Conservation (phyloP, 1,284 basidiomycete species). For the Athelia sp. region DNA sequence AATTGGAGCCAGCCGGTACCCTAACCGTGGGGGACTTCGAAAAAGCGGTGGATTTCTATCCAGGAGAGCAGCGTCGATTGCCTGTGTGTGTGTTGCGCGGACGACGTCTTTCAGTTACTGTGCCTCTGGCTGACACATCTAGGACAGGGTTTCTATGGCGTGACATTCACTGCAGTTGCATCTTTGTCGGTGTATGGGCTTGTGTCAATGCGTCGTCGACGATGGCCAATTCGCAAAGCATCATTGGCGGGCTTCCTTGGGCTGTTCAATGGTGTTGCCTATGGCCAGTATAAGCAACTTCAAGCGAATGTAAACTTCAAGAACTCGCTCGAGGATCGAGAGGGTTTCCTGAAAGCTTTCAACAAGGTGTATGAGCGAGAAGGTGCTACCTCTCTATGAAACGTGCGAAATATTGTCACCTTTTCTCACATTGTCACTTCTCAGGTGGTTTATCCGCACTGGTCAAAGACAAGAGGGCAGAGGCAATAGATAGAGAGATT, state of each 20-base stretch:
- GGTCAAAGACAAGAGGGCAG: not conserved
- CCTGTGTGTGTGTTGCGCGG: constrained; percentile 28
- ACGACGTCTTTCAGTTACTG: not conserved
- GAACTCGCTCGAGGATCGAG: constrained; percentile 37
- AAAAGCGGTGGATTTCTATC: constrained; percentile 43
- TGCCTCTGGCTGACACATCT: not conserved
- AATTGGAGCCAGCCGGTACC: constrained; percentile 43
- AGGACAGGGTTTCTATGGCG: not conserved
- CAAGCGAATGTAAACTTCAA: constrained; percentile 10
- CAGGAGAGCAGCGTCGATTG: constrained; percentile 33
- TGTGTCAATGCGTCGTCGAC: too few relatives aligned
- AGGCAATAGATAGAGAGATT: not conserved
- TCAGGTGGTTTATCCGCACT: not conserved
- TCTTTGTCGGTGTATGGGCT: too few relatives aligned
- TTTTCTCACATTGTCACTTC: too few relatives aligned
- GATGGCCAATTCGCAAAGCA: too few relatives aligned
- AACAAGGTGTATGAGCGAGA: constrained; percentile 22
- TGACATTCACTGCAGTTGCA: too few relatives aligned
- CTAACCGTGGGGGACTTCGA: constrained; percentile 53
- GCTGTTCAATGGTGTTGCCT: too few relatives aligned
- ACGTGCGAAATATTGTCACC: too few relatives aligned
- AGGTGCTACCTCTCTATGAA: too few relatives aligned
- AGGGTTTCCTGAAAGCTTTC: constrained; percentile 40
- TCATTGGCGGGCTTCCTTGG: too few relatives aligned
- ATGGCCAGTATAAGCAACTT: too few relatives aligned